Percentiles rank a stretch among this genome's conserved stretches.
Conservation (phyloP, 257 asterid species). For the Buddleja alternifolia region DNA sequence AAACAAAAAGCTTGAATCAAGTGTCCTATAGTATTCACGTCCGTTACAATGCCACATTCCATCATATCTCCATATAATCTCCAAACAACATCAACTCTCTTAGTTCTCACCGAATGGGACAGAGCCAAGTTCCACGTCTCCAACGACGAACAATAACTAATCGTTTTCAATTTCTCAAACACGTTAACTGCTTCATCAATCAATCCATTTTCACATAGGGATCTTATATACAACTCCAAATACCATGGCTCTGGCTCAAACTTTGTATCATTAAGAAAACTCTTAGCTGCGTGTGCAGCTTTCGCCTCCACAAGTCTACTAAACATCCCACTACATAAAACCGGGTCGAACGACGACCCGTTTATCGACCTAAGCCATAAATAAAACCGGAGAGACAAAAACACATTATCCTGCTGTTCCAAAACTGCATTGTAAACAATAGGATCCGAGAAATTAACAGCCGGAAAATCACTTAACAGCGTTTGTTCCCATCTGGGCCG, state of each 20-base stretch:
- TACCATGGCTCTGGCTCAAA: constrained; percentile 54
- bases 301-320: constrained; percentile 61
- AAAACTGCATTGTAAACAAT: constrained; percentile 57
- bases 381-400: constrained; percentile 55
- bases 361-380: constrained; percentile 58
- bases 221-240: constrained; percentile 51
- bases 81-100: constrained; percentile 58
- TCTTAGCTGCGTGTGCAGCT: constrained; percentile 53
- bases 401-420: constrained; percentile 48
- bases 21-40: constrained; percentile 52
- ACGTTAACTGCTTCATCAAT: constrained; percentile 50
- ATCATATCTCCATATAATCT: constrained; percentile 55
- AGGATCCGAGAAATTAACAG: constrained; percentile 59
- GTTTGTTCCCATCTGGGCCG: constrained; percentile 73
- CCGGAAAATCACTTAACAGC: constrained; percentile 57
- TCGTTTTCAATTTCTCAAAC: constrained; percentile 43
- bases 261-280: constrained; percentile 42
- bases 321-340: constrained; percentile 47
- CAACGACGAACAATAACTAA: constrained; percentile 41
- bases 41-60: constrained; percentile 45
- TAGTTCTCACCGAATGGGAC: constrained; percentile 38
- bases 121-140: constrained; percentile 63
- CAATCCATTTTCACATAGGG: constrained; percentile 56
- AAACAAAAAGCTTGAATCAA: constrained; percentile 68
- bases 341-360: constrained; percentile 42